Percentiles rank a stretch among this genome's conserved stretches.
Conservation (phyloP, 2,329 filamentous ascomycete genomes). For the Conoideocrella luteorostrata region DNA sequence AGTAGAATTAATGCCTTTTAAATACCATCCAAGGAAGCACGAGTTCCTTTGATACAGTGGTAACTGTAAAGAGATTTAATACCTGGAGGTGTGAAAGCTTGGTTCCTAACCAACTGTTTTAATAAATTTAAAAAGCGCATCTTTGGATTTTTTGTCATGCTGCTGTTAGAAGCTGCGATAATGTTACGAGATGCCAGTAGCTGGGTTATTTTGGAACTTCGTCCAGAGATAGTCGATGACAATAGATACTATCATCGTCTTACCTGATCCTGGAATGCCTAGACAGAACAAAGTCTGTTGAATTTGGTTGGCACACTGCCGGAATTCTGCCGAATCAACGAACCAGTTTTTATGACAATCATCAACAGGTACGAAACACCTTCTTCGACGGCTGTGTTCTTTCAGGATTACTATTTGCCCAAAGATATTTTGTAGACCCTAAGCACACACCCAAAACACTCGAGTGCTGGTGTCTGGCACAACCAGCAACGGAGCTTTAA, state of each 20-base stretch:
- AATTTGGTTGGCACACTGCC: constrained; percentile 20
- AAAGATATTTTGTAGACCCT: too few species aligned
- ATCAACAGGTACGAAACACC: constrained; percentile 41
- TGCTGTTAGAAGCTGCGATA: constrained; percentile 38
- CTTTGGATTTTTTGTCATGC: constrained; percentile 17
- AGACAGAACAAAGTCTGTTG: constrained; percentile 35
- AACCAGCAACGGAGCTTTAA: too few species aligned
- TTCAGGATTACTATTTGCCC: too few species aligned
- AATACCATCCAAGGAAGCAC: too few species aligned
- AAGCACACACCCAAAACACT: too few species aligned
- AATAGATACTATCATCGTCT: constrained; percentile 38
- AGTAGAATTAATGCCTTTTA: too few species aligned
- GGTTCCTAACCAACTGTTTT: background rate
- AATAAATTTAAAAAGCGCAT: background rate
- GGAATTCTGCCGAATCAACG: constrained; percentile 31
- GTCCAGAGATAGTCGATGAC: constrained; percentile 32
- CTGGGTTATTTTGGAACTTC: constrained; percentile 12
- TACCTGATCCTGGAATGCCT: constrained; percentile 42
- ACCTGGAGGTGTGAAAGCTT: too few species aligned
- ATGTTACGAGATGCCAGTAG: constrained; percentile 35
- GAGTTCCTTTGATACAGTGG: too few species aligned
- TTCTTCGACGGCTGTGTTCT: too few species aligned
- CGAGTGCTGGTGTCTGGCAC: too few species aligned
- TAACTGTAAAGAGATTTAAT: too few species aligned
- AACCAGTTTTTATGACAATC: too few species aligned